These are phyloP conservation scores for Tricholoma bakamatsutake DNA, from an alignment of 768 basidiomycete species.

Conservation along the genomic window DNA sequence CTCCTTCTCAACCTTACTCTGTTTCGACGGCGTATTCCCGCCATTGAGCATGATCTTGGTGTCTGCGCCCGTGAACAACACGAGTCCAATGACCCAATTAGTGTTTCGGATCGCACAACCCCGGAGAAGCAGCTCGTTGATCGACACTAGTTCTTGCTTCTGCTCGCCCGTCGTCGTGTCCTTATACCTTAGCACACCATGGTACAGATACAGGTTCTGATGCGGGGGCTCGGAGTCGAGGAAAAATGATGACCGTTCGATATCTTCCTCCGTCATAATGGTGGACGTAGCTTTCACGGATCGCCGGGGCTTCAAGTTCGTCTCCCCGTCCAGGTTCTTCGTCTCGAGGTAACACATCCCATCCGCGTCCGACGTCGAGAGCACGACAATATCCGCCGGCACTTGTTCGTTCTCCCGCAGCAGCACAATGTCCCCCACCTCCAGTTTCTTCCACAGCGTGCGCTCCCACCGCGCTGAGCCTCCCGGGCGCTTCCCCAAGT, in stretches of 20 bases:
- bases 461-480: conserved; percentile 88
- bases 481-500: conserved; percentile 61
- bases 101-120: conserved; percentile 91
- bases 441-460: conserved; percentile 97
- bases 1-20: conserved; percentile 96
- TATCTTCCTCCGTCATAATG: conserved; percentile 81
- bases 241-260: conserved; percentile 80
- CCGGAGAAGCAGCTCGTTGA: conserved; percentile 90
- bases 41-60: conserved; percentile 92
- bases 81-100: conserved; percentile 88
- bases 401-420: conserved; percentile 93
- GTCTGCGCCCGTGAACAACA: conserved; percentile 89
- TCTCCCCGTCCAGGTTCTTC: conserved; percentile 97
- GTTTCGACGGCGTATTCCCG: conserved; percentile 92
- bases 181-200: conserved; percentile 75
- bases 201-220: conserved; percentile 89
- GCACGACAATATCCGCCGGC: conserved; percentile 90
- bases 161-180: conserved; percentile 44
- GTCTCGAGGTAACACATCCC: conserved; percentile 95
- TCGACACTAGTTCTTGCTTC: conserved; percentile 68
- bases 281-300: conserved; percentile 69
- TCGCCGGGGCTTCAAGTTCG: conserved; percentile 86
- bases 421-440: conserved; percentile 93
- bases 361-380: conserved; percentile 88
- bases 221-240: conserved; percentile 93